phyloP scores from a whole-genome alignment of 1,284 basidiomycete species.

The Ganoderma leucocontextum region DNA sequence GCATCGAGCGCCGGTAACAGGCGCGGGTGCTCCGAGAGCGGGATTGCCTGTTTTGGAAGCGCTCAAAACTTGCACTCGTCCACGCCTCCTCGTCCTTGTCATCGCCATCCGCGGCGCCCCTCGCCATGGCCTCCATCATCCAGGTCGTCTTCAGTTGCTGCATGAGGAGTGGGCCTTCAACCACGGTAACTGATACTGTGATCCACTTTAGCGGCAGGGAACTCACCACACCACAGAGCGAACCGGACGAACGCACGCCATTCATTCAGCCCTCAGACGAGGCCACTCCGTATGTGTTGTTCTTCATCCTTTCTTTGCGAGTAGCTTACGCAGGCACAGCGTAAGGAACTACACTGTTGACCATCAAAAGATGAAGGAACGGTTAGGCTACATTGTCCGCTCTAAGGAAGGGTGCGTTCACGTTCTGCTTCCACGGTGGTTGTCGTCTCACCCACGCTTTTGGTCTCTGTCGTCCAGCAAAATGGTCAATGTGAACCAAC shows the following conservation, averaged over 20 bases:
- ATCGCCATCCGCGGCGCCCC: slow-evolving; percentile 21
- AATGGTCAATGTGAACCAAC: slow-evolving; percentile 76
- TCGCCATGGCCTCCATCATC: slow-evolving; percentile 38
- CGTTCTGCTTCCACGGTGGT: slow-evolving; percentile 12
- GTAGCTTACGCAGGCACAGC: slow-evolving; percentile 6
- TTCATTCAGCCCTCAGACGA: slow-evolving; percentile 43
- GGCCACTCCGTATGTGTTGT: slow-evolving; percentile 27
- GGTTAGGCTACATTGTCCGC: slow-evolving; percentile 65
- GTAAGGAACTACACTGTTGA: slow-evolving; percentile 48
- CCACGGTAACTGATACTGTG: slow-evolving; percentile 21
- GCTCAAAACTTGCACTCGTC: slow-evolving; percentile 26
- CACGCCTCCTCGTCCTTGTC: slow-evolving; percentile 20
- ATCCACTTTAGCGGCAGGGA: background rate
- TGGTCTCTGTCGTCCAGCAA: slow-evolving; percentile 52
- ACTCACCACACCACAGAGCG: slow-evolving; percentile 28
- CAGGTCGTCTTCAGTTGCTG: slow-evolving; percentile 39
- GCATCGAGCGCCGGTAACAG: slow-evolving; percentile 7
- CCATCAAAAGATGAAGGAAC: slow-evolving; percentile 60
- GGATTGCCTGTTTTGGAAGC: slow-evolving; percentile 27
- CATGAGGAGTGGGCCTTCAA: slow-evolving; percentile 26
- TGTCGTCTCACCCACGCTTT: slow-evolving; percentile 10
- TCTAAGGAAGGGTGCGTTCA: slow-evolving; percentile 66
- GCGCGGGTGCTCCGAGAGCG: slow-evolving; percentile 17
- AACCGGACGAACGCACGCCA: slow-evolving; percentile 43
- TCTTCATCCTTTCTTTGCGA: slow-evolving; percentile 4